A percentile compares a stretch with the other conserved stretches of the same genome.
phyloP scores from a whole-genome alignment of 2,329 filamentous ascomycete genomes.

The Hypomyces perniciosus region DNA sequence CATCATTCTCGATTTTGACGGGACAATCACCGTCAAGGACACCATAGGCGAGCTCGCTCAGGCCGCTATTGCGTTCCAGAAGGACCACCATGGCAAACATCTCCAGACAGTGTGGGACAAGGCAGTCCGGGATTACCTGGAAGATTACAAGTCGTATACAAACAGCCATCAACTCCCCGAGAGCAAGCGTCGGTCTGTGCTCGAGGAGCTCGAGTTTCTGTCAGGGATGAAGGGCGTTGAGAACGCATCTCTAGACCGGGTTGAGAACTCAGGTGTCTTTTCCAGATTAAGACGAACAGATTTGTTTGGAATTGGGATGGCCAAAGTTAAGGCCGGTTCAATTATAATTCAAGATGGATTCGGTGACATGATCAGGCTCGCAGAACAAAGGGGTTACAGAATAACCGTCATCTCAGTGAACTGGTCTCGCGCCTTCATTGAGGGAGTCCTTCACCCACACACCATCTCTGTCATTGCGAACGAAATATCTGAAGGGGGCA shows the following conservation, averaged over 20 bases:
- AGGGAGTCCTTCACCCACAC: constrained; percentile 34
- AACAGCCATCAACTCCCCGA: constrained; percentile 28
- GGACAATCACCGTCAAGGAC: constrained; percentile 51
- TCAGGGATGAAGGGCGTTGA: constrained; percentile 40
- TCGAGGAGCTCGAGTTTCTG: constrained; percentile 39
- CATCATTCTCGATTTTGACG: constrained; percentile 54
- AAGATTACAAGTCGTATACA: constrained; percentile 35
- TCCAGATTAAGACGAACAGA: constrained; percentile 27
- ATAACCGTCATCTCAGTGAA: constrained; percentile 46
- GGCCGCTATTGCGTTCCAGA: constrained; percentile 34
- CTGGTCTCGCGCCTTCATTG: constrained; percentile 44
- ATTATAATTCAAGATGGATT: constrained; percentile 38
- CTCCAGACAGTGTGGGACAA: constrained; percentile 37
- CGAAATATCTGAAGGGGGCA: constrained; percentile 32
- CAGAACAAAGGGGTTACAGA: constrained; percentile 27
- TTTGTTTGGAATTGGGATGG: constrained; percentile 33
- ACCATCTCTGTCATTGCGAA: constrained; percentile 39
- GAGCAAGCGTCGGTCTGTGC: constrained; percentile 27
- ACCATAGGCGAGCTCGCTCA: constrained; percentile 44
- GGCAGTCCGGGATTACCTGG: constrained; percentile 41
- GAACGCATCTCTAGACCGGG: constrained; percentile 37
- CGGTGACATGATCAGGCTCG: constrained; percentile 23
- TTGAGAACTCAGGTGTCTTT: constrained; percentile 42
- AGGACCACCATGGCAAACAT: constrained; percentile 21
- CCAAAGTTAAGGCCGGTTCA: constrained; percentile 27